Base-by-base conservation (phyloP, 1,139 yeast genomes). In the Sporopachydermia cereana region DNA sequence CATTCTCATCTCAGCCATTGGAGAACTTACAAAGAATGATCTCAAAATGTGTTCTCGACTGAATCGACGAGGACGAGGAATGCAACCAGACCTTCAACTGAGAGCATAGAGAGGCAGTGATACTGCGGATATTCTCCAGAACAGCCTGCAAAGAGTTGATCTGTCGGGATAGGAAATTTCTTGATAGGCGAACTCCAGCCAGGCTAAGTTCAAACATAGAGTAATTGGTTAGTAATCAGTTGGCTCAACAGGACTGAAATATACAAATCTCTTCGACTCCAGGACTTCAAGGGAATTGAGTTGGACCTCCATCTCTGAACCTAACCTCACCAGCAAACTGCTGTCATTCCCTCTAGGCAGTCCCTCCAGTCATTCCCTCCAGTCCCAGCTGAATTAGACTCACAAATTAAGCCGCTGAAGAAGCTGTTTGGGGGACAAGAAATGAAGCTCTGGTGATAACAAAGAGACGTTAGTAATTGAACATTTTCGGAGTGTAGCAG, bases 81-180 rank as follows among this genome's bases (percentile, higher is more conserved):
- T 27, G 12, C n/a, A 34, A n/a, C 39, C 39, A 34, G 9, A 34
- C 39, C 17, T 34, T 34, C 39, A 34, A n/a, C n/a, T 34, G 39
- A 5, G 9, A 12, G 9, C 12, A 7, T 21, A 34, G 9, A 7
- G 39, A 34, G 12, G 22, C 39, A 5, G n/a, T n/a, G 9, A 34
- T 34, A 34, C 17, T 12, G 5, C 9, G 22, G 5, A 34, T 34
- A 20, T 34, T 34, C 5, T 16, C 9, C 22, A 9, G 12, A 7
- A 34, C 22, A 16, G 39, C 39, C 17, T 34, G 9, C 22, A 12
- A 21, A 5, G 39, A 34, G 17, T 34, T 34, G 9, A 34, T n/a
- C 17, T 16, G 7, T 34, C 5, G 12, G 9, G 39, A 16, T 7
- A 34, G 39, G 12, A 34, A 20, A 20, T 34, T 7, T n/a, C 9